phyloP scores from a whole-genome alignment of 139 green algal genomes.

The Pleodorina starrii region DNA sequence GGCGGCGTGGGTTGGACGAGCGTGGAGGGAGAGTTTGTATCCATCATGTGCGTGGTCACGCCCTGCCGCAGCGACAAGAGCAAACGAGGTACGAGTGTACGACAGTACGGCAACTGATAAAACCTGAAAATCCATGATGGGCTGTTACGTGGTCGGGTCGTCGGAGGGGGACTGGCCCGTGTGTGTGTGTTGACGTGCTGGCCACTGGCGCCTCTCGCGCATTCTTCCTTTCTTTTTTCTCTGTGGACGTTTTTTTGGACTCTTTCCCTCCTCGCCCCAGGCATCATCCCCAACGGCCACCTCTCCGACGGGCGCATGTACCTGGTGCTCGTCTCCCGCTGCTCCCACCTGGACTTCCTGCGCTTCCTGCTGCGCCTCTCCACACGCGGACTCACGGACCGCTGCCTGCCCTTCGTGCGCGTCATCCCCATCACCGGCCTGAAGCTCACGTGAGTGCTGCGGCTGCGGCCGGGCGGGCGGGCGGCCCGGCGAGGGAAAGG shows the following conservation, averaged over 20 bases:
- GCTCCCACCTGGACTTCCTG: slow-evolving; percentile 76
- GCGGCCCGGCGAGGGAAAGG: too few species aligned
- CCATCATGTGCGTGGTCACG: slow-evolving; percentile 84
- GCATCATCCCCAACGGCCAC: slow-evolving; percentile 81
- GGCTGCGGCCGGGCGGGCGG: too few species aligned
- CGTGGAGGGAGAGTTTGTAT: slow-evolving; percentile 74
- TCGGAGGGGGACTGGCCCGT: too few species aligned
- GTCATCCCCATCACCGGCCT: slow-evolving; percentile 68
- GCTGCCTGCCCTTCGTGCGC: slow-evolving; percentile 68
- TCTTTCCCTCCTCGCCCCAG: slow-evolving; percentile 53
- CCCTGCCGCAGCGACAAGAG: slow-evolving; percentile 86
- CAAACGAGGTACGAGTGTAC: slow-evolving; percentile 26
- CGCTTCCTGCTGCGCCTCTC: slow-evolving; percentile 80
- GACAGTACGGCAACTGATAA: too few species aligned
- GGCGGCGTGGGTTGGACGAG: slow-evolving; percentile 49
- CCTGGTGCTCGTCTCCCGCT: slow-evolving; percentile 82
- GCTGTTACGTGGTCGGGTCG: too few species aligned
- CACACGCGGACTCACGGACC: slow-evolving; percentile 64
- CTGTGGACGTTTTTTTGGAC: too few species aligned
- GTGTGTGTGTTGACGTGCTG: too few species aligned
- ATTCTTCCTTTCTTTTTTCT: too few species aligned
- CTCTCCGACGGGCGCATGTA: slow-evolving; percentile 83
- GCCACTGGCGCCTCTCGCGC: too few species aligned
- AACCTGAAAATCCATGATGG: too few species aligned
- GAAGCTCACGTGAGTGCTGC: slow-evolving; percentile 40